Percentiles rank a stretch among this genome's conserved stretches.
These are phyloP conservation scores for Dittrichia graveolens DNA, from an alignment of 129 eudicot genomes.

Conservation along the genomic window DNA sequence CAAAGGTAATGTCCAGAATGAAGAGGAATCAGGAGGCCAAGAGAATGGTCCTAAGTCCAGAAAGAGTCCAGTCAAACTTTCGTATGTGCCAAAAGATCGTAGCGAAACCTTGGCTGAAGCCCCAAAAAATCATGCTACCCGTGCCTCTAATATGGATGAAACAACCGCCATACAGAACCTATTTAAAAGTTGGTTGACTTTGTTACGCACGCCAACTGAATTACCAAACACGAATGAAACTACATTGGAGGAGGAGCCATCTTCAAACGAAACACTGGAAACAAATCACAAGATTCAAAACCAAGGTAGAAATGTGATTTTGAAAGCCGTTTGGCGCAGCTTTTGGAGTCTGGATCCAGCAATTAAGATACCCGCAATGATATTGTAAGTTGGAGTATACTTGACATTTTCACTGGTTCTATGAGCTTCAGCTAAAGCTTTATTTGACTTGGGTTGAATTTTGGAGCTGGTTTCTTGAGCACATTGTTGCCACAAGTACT, in stretches of 20 bases:
- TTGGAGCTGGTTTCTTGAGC: slow-evolving; percentile 7
- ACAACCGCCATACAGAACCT: slow-evolving; percentile 55
- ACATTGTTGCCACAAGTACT: background rate
- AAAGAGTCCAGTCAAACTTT: slow-evolving; percentile 55
- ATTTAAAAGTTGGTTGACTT: slow-evolving; percentile 74
- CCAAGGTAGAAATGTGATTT: slow-evolving; percentile 49
- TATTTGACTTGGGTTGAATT: background rate
- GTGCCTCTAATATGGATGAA: slow-evolving; percentile 49
- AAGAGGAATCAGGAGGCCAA: slow-evolving; percentile 63
- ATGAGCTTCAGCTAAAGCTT: background rate
- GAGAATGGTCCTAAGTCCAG: slow-evolving; percentile 53
- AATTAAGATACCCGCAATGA: slow-evolving; percentile 64
- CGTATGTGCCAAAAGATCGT: slow-evolving; percentile 63
- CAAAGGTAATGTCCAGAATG: slow-evolving; percentile 57
- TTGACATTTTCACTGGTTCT: background rate
- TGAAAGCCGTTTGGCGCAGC: slow-evolving; percentile 51
- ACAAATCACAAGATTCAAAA: slow-evolving; percentile 31
- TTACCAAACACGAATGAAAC: slow-evolving; percentile 31
- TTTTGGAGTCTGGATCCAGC: slow-evolving; percentile 73
- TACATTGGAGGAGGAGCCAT: slow-evolving; percentile 33
- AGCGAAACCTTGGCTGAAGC: slow-evolving; percentile 60
- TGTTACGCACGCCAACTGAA: slow-evolving; percentile 59
- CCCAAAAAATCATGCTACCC: slow-evolving; percentile 42
- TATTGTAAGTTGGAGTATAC: slow-evolving; percentile 64
- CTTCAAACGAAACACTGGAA: slow-evolving; percentile 42